These are phyloP conservation scores for Coemansia sp. DNA, from an alignment of 192 early-diverging fungal species.

Conservation along the genomic window DNA sequence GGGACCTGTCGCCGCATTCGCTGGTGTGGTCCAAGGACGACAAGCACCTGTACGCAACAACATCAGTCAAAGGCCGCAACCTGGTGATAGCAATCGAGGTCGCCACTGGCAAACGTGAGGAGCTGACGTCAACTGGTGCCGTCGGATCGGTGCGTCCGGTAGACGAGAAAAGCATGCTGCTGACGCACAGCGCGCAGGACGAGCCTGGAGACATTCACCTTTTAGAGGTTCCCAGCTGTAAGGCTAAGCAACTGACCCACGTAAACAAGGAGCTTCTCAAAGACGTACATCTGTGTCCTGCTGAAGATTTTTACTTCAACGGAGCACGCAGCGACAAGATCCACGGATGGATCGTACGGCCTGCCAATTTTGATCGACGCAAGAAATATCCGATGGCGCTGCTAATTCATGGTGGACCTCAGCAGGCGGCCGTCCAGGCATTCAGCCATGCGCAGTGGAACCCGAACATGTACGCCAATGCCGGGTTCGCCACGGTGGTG, in stretches of 20 bases:
- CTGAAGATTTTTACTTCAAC: slow-evolving; percentile 65
- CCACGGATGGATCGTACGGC: slow-evolving; percentile 35
- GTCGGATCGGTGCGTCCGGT: slow-evolving; percentile 21
- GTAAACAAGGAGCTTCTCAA: slow-evolving; percentile 46
- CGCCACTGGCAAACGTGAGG: slow-evolving; percentile 19
- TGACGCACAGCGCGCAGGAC: slow-evolving; percentile 35
- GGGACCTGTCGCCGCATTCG: slow-evolving; percentile 60
- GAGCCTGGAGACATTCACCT: slow-evolving; percentile 39
- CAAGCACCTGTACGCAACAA: slow-evolving; percentile 14
- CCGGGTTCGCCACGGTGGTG: slow-evolving; percentile 66
- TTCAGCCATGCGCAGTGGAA: slow-evolving; percentile 68
- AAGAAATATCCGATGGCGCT: slow-evolving; percentile 70
- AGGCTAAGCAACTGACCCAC: slow-evolving; percentile 49
- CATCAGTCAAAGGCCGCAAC: slow-evolving; percentile 19
- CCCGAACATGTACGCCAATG: slow-evolving; percentile 66
- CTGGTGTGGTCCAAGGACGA: slow-evolving; percentile 35
- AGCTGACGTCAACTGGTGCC: slow-evolving; percentile 18
- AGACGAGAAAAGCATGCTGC: slow-evolving; percentile 44
- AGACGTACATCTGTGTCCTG: slow-evolving; percentile 41
- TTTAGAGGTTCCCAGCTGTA: slow-evolving; percentile 37
- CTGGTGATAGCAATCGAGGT: slow-evolving; percentile 13
- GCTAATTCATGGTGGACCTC: slow-evolving; percentile 78
- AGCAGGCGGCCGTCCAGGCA: slow-evolving; percentile 50
- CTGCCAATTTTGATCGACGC: slow-evolving; percentile 37
- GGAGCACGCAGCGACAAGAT: slow-evolving; percentile 56